Conservation (phyloP, 2,329 filamentous ascomycete genomes). For the Didymella pomorum region DNA sequence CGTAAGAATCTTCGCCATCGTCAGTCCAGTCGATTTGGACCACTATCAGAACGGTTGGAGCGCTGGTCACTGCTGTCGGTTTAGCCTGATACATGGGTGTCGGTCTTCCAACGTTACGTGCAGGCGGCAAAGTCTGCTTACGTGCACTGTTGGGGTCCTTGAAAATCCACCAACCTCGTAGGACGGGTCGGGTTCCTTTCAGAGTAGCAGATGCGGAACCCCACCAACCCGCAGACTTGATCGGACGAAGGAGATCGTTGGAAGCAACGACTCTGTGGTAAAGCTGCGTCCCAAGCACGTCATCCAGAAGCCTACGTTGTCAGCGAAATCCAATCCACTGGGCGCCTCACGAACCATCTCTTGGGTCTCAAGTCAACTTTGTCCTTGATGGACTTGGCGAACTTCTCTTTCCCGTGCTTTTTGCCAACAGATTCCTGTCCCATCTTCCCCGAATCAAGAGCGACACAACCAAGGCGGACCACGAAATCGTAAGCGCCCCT, state of each 20-base stretch:
- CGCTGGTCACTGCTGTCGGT: not conserved
- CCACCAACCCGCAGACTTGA: conserved; percentile 29
- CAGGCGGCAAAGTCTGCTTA: conserved; percentile 6
- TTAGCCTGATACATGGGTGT: conserved; percentile 6
- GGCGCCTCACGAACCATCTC: conserved; percentile 32
- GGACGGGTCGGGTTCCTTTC: conserved; percentile 30
- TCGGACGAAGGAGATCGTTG: conserved; percentile 36
- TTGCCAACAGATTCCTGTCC: conserved; percentile 23
- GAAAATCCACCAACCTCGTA: conserved; percentile 43
- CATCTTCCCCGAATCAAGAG: conserved; percentile 27
- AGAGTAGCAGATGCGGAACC: conserved; percentile 28
- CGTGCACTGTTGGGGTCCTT: conserved; percentile 31
- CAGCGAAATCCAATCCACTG: not conserved
- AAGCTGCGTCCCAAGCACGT: conserved; percentile 31
- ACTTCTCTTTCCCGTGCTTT: conserved; percentile 21
- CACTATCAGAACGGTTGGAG: conserved; percentile 23
- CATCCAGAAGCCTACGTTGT: conserved; percentile 31
- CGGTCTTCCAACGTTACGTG: conserved; percentile 25
- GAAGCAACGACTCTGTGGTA: conserved; percentile 30
- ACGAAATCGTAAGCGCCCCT: conserved; percentile 40
- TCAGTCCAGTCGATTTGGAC: conserved; percentile 45
- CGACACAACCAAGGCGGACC: conserved; percentile 40
- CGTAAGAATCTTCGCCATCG: conserved; percentile 41
- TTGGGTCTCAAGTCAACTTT: conserved; percentile 25
- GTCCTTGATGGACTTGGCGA: conserved; percentile 27